Percentiles rank a stretch among this genome's conserved stretches.
Evolutionary conservation across 768 basidiomycete genomes (phyloP).

Genomic region (Auricularia sp.): DNA sequence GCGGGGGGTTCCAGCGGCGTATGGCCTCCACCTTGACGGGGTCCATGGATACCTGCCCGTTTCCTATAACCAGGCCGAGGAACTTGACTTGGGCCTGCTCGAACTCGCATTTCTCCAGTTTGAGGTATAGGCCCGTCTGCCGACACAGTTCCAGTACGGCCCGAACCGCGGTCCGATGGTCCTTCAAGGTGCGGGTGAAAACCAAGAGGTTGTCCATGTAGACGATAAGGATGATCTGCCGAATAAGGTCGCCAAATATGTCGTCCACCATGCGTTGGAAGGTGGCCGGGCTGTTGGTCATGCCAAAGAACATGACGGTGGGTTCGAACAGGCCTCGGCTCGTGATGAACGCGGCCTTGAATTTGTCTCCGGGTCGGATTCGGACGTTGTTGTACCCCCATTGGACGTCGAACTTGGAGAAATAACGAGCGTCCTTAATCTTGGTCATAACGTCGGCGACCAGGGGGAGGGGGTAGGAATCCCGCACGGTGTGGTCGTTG

Average conservation of each 20-base stretch:
- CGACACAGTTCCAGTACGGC: conserved; percentile 4
- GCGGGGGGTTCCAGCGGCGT: conserved; percentile 26
- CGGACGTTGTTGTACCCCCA: conserved; percentile 25
- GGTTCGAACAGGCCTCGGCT: conserved; percentile 29
- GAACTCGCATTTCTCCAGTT: conserved; percentile 32
- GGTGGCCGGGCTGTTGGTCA: conserved; percentile 26
- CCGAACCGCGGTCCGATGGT: neutral
- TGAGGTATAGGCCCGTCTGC: conserved; percentile 21
- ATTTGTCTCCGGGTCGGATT: conserved; percentile 32
- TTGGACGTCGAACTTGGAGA: conserved; percentile 21
- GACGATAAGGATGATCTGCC: neutral
- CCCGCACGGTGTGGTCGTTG: conserved; percentile 10
- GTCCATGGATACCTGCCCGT: conserved; percentile 27
- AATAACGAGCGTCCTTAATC: conserved; percentile 11
- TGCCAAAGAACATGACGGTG: conserved; percentile 29
- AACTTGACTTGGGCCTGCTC: conserved; percentile 27
- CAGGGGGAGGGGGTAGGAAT: conserved; percentile 6
- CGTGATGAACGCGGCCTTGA: conserved; percentile 31
- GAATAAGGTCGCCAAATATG: conserved; percentile 3
- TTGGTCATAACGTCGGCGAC: conserved; percentile 4
- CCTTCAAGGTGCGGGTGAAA: conserved; percentile 3
- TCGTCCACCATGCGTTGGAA: conserved; percentile 27
- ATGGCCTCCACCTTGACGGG: conserved; percentile 30
- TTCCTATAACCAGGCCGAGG: conserved; percentile 29
- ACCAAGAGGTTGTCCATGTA: conserved; percentile 2